Conservation (phyloP, 2,329 filamentous ascomycete species). For the Aspergillus terreus region DNA sequence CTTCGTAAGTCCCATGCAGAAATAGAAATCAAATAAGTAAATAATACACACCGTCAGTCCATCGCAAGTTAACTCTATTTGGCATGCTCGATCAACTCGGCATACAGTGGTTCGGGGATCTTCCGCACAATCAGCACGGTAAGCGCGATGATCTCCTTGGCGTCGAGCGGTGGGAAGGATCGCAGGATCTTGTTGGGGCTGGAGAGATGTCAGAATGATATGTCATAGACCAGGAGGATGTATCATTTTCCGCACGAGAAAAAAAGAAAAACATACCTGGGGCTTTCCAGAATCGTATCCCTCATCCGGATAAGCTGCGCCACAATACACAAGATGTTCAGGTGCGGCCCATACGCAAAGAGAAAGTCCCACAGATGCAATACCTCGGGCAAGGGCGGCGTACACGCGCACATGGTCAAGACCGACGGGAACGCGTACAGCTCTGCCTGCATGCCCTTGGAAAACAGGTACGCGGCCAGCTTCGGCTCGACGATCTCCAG, state of each 20-base stretch:
- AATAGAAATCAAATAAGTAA: not conserved
- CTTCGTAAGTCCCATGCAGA: not conserved
- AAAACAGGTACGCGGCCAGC: slow-evolving; percentile 75
- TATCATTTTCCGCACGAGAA: not conserved
- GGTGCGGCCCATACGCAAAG: slow-evolving; percentile 89
- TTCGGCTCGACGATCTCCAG: slow-evolving; percentile 88
- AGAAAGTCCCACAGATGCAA: slow-evolving; percentile 94
- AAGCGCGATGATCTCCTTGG: slow-evolving; percentile 77
- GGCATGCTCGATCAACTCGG: slow-evolving; percentile 83
- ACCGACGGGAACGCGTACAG: slow-evolving; percentile 97
- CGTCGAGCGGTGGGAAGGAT: slow-evolving; percentile 78
- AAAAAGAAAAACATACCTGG: slow-evolving; percentile 58
- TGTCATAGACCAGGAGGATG: not conserved
- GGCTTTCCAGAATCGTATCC: slow-evolving; percentile 75
- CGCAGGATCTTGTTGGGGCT: slow-evolving; percentile 92
- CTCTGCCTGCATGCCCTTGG: slow-evolving; percentile 84
- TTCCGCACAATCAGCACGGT: slow-evolving; percentile 84
- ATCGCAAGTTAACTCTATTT: slow-evolving; percentile 32
- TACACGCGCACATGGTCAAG: slow-evolving; percentile 90
- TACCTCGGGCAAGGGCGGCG: slow-evolving; percentile 89
- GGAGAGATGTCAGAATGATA: slow-evolving; percentile 13
- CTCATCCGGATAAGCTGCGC: slow-evolving; percentile 88
- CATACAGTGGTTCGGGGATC: slow-evolving; percentile 86
- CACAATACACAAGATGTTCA: slow-evolving; percentile 95
- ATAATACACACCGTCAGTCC: not conserved